Evolutionary conservation across 257 asterid species (phyloP).

Genomic region (Scutellaria baicalensis): DNA sequence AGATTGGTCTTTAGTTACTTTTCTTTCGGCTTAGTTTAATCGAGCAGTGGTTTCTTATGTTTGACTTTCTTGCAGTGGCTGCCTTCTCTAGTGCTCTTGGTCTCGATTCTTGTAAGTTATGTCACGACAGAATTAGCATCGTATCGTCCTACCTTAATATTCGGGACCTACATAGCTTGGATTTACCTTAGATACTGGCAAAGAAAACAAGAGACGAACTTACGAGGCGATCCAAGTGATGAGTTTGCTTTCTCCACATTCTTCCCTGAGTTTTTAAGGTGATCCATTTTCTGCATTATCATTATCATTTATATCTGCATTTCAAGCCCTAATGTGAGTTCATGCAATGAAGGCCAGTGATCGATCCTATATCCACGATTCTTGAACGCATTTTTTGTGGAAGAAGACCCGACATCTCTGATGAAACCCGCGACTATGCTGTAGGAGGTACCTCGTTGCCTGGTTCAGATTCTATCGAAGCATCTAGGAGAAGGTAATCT

Average conservation of each 20-base stretch:
- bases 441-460: conserved; percentile 45
- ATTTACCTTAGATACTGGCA: conserved; percentile 95
- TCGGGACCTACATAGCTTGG: conserved; percentile 89
- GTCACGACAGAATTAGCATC: conserved; percentile 50
- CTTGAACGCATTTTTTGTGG: conserved; percentile 69
- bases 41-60: conserved; percentile 2
- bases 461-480: conserved; percentile 79
- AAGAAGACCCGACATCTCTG: conserved; percentile 51
- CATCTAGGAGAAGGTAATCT: conserved; percentile 81
- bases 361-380: conserved; percentile 63
- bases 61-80: conserved; percentile 70
- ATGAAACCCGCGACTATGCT: conserved; percentile 38
- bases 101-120: conserved; percentile 48
- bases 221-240: conserved; percentile 92
- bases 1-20: conserved; percentile 1
- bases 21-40: neutral
- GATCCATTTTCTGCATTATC: neutral
- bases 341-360: conserved; percentile 49
- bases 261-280: conserved; percentile 76
- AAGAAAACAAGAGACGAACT: conserved; percentile 61
- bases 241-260: conserved; percentile 79
- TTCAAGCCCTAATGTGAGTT: conserved; percentile 13
- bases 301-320: neutral
- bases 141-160: conserved; percentile 68
- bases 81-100: conserved; percentile 67